Conservation (phyloP, 1,284 basidiomycete species). For the Ceratobasidium sp. region DNA sequence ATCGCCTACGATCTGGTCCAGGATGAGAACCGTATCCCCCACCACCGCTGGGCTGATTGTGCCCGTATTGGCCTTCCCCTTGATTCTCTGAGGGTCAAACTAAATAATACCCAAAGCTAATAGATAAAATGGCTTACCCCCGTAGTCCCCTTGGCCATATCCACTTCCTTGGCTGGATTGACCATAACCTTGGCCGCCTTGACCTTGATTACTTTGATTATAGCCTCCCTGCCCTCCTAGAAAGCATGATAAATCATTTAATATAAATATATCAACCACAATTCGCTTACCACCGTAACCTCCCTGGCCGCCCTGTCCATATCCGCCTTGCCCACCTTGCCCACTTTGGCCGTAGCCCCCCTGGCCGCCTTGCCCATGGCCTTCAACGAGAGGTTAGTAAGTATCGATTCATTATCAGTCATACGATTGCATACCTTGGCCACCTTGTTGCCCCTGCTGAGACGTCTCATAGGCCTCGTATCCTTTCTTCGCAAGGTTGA, state of each 20-base stretch:
- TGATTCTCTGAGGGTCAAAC: not conserved
- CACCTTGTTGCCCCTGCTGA: constrained; percentile 45
- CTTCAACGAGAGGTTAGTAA: not conserved
- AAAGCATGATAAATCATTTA: not conserved
- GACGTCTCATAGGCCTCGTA: constrained; percentile 65
- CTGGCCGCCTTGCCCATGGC: constrained; percentile 18
- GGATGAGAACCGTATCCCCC: constrained; percentile 40
- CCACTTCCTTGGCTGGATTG: constrained; percentile 23
- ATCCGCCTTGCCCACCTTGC: constrained; percentile 1
- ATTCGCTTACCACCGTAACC: constrained; percentile 2
- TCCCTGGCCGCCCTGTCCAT: not conserved
- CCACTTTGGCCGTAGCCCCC: not conserved
- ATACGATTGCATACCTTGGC: constrained; percentile 1
- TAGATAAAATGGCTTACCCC: constrained; percentile 20
- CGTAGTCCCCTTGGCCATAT: constrained; percentile 42
- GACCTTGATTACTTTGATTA: not conserved
- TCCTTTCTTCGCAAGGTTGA: constrained; percentile 77
- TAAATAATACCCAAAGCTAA: not conserved
- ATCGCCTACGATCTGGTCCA: constrained; percentile 17
- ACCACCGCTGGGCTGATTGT: constrained; percentile 22
- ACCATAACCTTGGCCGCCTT: not conserved
- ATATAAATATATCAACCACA: not conserved
- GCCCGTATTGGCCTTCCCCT: constrained; percentile 33
- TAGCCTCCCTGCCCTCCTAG: not conserved
- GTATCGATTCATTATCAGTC: constrained; percentile 24